These are phyloP conservation scores for Aotearoamyces nothofagi DNA, from an alignment of 2,329 filamentous ascomycete genomes.

Conservation along the genomic window DNA sequence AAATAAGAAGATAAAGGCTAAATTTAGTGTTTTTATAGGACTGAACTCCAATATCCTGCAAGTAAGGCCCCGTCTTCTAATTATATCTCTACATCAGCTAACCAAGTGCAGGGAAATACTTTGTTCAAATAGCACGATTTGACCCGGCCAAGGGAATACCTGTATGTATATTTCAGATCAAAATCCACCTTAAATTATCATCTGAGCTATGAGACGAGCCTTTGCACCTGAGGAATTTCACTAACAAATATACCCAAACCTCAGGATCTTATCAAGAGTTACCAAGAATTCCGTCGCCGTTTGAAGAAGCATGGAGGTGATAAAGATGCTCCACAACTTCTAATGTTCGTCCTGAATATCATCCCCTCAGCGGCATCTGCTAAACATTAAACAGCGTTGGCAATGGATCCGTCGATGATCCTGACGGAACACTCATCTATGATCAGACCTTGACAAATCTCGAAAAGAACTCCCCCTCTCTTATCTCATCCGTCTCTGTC, in stretches of 20 bases:
- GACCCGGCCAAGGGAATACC: constrained; percentile 74
- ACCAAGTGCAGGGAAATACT: constrained; percentile 45
- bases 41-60: too few species aligned
- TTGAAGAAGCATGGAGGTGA: constrained; percentile 34
- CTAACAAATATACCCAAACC: too few species aligned
- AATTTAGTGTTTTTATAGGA: too few species aligned
- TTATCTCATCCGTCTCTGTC: constrained; percentile 52
- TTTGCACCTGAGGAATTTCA: too few species aligned
- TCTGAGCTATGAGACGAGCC: too few species aligned
- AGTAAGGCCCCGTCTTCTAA: too few species aligned
- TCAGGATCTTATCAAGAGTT: constrained; percentile 64
- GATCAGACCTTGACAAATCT: constrained; percentile 57
- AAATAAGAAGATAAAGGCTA: too few species aligned
- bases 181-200: too few species aligned
- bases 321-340: constrained; percentile 49
- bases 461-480: constrained; percentile 42
- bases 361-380: not conserved
- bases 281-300: constrained; percentile 53
- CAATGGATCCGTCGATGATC: constrained; percentile 69
- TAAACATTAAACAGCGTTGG: constrained; percentile 31
- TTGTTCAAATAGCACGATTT: constrained; percentile 69
- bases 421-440: constrained; percentile 58
- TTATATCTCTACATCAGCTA: too few species aligned
- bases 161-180: too few species aligned
- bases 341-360: constrained; percentile 33